These are phyloP conservation scores for Flagelloscypha sp. DNA, from an alignment of 768 basidiomycete genomes.

Conservation along the genomic window DNA sequence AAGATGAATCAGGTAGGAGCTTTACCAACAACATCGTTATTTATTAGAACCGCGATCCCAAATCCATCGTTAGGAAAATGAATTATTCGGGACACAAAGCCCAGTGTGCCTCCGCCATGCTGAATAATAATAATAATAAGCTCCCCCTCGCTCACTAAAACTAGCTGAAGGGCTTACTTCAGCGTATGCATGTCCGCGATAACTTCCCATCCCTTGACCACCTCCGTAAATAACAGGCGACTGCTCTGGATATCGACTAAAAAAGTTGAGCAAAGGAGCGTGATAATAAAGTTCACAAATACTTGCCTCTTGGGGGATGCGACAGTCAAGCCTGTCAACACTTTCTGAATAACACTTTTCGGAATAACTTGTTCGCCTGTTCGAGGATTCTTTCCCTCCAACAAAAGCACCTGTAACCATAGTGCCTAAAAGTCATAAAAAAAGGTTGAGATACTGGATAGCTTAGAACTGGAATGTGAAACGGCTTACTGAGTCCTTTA, in stretches of 20 bases:
- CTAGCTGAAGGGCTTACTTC: too few species aligned
- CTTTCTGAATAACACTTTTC: conserved; percentile 14
- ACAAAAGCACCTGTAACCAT: conserved; percentile 22
- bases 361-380: conserved; percentile 20
- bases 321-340: conserved; percentile 17
- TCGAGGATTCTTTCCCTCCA: conserved; percentile 16
- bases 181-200: conserved; percentile 18
- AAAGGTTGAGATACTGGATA: neutral
- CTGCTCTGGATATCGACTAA: conserved; percentile 17
- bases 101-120: conserved; percentile 12
- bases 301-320: conserved; percentile 12
- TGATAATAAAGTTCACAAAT: neutral
- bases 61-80: conserved; percentile 17
- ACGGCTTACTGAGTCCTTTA: conserved; percentile 20
- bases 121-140: conserved; percentile 1
- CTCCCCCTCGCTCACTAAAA: too few species aligned
- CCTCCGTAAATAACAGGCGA: conserved; percentile 20
- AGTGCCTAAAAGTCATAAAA: conserved; percentile 12
- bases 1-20: too few species aligned
- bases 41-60: conserved; percentile 21
- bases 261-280: neutral
- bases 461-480: neutral
- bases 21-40: conserved; percentile 19
- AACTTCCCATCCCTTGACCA: conserved; percentile 15
- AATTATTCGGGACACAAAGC: conserved; percentile 15